Evolutionary conservation across 208 protist species (phyloP).

Genomic region (Acanthamoeba rhysodes): DNA sequence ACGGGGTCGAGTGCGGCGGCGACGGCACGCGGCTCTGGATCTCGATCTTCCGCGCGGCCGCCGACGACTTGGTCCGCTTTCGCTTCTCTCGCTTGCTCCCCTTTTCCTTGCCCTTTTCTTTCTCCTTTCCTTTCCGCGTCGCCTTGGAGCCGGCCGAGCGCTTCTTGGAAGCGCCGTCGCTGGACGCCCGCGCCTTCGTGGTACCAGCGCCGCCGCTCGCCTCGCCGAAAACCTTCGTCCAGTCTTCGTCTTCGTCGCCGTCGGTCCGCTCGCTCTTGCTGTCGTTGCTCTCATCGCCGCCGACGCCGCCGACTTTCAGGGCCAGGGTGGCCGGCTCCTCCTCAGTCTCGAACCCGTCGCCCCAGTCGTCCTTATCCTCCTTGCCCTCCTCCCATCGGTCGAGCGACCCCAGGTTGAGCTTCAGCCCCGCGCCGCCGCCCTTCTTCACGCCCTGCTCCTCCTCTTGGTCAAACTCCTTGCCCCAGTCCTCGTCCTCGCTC

Average conservation of each 20-base stretch:
- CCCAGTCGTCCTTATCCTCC: not conserved
- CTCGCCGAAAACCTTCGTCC: not conserved
- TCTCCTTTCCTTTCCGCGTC: not conserved
- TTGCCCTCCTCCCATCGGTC: not conserved
- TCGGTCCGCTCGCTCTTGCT: conserved; percentile 16
- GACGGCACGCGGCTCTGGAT: not conserved
- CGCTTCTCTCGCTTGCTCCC: conserved; percentile 21
- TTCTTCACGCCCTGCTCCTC: not conserved
- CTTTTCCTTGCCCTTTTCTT: not conserved
- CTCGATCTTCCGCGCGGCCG: conserved; percentile 20
- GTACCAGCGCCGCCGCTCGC: not conserved
- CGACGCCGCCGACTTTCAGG: not conserved
- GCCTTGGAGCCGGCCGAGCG: not conserved
- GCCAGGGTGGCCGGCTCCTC: not conserved
- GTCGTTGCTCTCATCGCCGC: not conserved
- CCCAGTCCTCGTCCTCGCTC: conserved; percentile 48
- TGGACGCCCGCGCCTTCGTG: not conserved
- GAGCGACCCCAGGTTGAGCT: conserved; percentile 10
- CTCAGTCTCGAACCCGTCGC: not conserved
- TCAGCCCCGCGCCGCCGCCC: not conserved
- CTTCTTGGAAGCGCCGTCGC: not conserved
- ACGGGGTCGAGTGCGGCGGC: not conserved
- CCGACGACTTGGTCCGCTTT: conserved; percentile 47
- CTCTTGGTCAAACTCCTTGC: conserved; percentile 37
- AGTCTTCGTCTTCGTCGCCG: conserved; percentile 13